phyloP scores from a whole-genome alignment of 106 monocot genomes.

The Apostasia ramifera region DNA sequence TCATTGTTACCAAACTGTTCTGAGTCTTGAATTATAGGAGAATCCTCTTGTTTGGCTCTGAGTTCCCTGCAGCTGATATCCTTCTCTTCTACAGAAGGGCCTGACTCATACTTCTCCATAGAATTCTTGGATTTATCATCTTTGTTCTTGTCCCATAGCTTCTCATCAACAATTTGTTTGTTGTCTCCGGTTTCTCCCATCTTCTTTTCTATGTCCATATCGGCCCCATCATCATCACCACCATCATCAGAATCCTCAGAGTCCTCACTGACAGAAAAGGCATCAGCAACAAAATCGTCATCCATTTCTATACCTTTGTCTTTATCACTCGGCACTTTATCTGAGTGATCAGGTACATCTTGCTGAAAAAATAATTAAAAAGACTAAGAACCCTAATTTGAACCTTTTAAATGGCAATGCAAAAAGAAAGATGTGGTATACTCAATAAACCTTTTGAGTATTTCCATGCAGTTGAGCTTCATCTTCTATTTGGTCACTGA shows the following conservation, averaged over 20 bases:
- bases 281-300: constrained; percentile 79
- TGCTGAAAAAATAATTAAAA: constrained; percentile 21
- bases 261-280: constrained; percentile 71
- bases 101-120: constrained; percentile 73
- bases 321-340: constrained; percentile 35
- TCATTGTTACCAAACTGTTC: constrained; percentile 23
- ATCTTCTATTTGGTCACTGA: constrained; percentile 84
- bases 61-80: constrained; percentile 45
- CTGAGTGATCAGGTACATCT: constrained; percentile 42
- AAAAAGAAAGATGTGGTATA: not conserved
- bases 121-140: constrained; percentile 41
- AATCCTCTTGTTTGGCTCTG: constrained; percentile 63
- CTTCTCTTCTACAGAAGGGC: constrained; percentile 62
- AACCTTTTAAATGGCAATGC: not conserved
- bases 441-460: constrained; percentile 37
- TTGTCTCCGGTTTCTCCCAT: constrained; percentile 63
- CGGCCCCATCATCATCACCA: constrained; percentile 40
- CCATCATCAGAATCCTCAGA: constrained; percentile 49
- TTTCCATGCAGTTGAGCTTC: constrained; percentile 64
- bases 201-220: constrained; percentile 64
- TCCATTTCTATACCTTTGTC: constrained; percentile 90
- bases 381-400: not conserved
- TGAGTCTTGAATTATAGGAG: constrained; percentile 27
- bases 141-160: constrained; percentile 60
- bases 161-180: constrained; percentile 58